Conservation (phyloP, 2,329 filamentous ascomycete species). For the Ophiognomonia clavigignenti-juglandacearum region DNA sequence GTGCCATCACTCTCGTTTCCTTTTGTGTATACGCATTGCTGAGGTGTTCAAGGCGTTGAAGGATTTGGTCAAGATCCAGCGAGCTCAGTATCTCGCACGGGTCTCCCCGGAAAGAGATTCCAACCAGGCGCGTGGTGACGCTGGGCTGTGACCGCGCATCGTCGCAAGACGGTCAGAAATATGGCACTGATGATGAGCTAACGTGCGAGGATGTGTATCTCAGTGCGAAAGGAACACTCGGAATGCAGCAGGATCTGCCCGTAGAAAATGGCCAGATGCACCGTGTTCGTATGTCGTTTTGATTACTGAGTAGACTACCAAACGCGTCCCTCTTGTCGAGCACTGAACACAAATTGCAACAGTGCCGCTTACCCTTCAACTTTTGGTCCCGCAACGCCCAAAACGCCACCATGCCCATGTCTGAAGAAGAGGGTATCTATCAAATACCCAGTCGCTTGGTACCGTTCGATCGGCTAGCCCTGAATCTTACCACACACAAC, state of each 20-base stretch:
- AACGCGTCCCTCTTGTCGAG: background rate
- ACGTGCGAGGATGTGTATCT: background rate
- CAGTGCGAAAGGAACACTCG: too few species aligned
- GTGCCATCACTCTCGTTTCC: background rate
- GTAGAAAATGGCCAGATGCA: background rate
- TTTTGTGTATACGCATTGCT: background rate
- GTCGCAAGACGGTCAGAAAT: background rate
- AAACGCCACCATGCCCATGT: background rate
- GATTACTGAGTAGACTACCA: background rate
- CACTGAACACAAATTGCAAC: background rate
- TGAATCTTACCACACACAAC: too few species aligned
- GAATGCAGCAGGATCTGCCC: too few species aligned
- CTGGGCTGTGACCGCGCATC: background rate
- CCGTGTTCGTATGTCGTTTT: too few species aligned
- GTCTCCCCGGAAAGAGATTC: too few species aligned
- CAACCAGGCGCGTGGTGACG: too few species aligned
- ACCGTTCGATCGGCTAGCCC: too few species aligned
- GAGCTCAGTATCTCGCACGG: too few species aligned
- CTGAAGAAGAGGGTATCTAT: background rate
- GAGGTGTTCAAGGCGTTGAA: slow-evolving; percentile 7
- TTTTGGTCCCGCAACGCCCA: slow-evolving; percentile 10
- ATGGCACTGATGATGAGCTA: background rate
- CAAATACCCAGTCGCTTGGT: too few species aligned
- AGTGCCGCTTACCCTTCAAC: background rate
- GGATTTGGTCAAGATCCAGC: background rate